Conservation (phyloP, 306 rosid genomes). For the Ochetophila trinervis region DNA sequence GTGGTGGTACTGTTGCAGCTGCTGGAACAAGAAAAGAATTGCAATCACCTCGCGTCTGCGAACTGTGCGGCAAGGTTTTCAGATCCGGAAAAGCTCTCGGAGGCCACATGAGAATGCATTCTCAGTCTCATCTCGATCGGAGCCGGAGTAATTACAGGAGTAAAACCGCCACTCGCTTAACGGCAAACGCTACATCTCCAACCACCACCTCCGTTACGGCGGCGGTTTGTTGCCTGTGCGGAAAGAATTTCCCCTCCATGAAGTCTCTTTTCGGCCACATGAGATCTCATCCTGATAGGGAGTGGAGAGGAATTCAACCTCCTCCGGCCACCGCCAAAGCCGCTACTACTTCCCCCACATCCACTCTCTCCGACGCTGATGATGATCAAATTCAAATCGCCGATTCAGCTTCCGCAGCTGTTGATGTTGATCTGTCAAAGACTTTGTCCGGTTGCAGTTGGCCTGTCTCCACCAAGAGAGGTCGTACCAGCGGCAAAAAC, state of each 20-base stretch:
- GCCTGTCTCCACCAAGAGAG: constrained; percentile 38
- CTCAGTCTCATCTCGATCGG: background rate
- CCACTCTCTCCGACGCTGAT: constrained; percentile 18
- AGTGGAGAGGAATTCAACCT: constrained; percentile 37
- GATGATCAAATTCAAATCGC: too few species aligned
- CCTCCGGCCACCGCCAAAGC: constrained; percentile 10
- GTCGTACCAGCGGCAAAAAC: constrained; percentile 29
- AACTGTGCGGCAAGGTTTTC: constrained; percentile 31
- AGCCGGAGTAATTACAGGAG: background rate
- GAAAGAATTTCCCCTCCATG: constrained; percentile 31
- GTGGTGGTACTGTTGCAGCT: background rate
- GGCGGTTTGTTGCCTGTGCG: constrained; percentile 21
- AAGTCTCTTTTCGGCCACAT: constrained; percentile 39
- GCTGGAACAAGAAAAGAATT: too few species aligned
- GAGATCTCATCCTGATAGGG: constrained; percentile 38
- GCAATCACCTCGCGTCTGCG: constrained; percentile 24
- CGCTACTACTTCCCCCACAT: constrained; percentile 11
- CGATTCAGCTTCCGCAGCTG: constrained; percentile 8
- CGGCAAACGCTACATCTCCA: background rate
- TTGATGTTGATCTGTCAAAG: constrained; percentile 7
- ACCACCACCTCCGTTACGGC: background rate
- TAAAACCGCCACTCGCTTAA: background rate
- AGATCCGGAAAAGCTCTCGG: constrained; percentile 46
- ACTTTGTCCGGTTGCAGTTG: constrained; percentile 9
- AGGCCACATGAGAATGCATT: constrained; percentile 55